Base-by-base conservation (phyloP, 148 eudicot species). In the Nepenthes mirabilis region DNA sequence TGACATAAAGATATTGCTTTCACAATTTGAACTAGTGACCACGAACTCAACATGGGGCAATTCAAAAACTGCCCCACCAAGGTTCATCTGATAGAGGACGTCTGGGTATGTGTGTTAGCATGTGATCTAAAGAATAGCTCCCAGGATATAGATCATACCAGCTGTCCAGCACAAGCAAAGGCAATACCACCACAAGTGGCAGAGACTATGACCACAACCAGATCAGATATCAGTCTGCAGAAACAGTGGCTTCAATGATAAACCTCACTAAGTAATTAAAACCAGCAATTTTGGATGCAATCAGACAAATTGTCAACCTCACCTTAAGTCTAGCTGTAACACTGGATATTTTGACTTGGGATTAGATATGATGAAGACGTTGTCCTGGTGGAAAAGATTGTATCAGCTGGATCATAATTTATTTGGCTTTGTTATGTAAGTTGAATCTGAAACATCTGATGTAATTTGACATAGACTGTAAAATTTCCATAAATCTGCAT, bases 121-220 rank as follows among this genome's bases (percentile, higher is more conserved):
- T 55, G 58, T 3, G 5, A 34, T 2, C 35, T 32, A 9, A 33
- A 54, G 56, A 36, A 49, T 13, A 14, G 13, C 40, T 37, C 1
- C 53, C 33, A 32, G 33, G 53, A 48, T 33, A 56, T 2, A 33
- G 57, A 50, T 66, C 83, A 58, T 65, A 94, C 99, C 83, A 97
- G 99, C 68, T 89, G 99, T 69, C 99, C 97, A 59, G 88, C 95
- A 73, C 90, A 86, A 47, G 99, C 99, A 78, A 94, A 94, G 58
- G 97, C 99, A 72, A 94, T 94, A 68, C 99, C 99, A 63, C 97
- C 99, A 76, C 99, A 94, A 58, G 99, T 86, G 74, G 99, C 99
- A 68, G 83, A 94, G 61, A 94, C 99, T 73, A 94, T 94, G 14
- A 88, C 97, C 52, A 94, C 84, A 36, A 94, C 99, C 65, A 94